Conservation (phyloP, 306 rosid genomes). For the Comarum palustre region DNA sequence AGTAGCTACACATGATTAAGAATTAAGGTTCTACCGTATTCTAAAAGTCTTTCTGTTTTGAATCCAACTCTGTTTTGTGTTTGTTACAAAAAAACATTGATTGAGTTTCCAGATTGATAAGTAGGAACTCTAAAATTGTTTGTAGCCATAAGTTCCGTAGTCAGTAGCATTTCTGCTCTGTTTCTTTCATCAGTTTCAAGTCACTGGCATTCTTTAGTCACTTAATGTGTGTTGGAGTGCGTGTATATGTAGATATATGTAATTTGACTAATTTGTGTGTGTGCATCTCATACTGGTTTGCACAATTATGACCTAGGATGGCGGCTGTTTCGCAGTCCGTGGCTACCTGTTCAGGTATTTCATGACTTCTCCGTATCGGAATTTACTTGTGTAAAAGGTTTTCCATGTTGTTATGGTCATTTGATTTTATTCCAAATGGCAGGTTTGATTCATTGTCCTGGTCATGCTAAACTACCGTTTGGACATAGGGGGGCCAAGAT, state of each 20-base stretch:
- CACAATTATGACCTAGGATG: constrained; percentile 34
- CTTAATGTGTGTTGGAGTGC: background rate
- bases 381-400: background rate
- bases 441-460: constrained; percentile 37
- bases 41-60: too few species aligned
- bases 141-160: background rate
- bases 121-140: background rate
- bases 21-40: too few species aligned
- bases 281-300: background rate
- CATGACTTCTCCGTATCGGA: background rate
- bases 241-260: background rate
- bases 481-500: constrained; percentile 21
- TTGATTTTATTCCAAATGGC: background rate
- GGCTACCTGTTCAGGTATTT: constrained; percentile 36
- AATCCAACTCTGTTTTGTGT: too few species aligned
- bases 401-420: background rate
- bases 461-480: constrained; percentile 32
- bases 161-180: background rate
- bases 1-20: too few species aligned
- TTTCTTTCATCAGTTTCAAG: background rate
- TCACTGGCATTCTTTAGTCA: background rate
- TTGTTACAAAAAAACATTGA: too few species aligned
- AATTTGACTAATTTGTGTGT: background rate
- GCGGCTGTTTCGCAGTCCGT: constrained; percentile 27
- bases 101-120: background rate